These are phyloP conservation scores for Talaromyces trachyspermus DNA, from an alignment of 495 filamentous ascomycete genomes.

Conservation along the genomic window DNA sequence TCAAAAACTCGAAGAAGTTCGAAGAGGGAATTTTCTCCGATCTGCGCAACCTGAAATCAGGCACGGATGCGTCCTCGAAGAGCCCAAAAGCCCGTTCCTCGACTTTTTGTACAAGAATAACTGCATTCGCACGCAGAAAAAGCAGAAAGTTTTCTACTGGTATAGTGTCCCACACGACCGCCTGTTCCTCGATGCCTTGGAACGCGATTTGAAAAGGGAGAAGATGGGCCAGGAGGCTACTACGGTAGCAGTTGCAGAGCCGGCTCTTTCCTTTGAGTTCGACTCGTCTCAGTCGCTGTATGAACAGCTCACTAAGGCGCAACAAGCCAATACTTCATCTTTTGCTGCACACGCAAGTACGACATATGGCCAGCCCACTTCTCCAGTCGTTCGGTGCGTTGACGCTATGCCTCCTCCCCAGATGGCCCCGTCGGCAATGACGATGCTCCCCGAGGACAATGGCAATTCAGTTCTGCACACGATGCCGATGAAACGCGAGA, in stretches of 20 bases:
- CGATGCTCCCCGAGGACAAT: conserved; percentile 74
- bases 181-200: conserved; percentile 92
- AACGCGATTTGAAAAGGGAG: conserved; percentile 95
- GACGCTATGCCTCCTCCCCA: conserved; percentile 81
- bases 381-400: conserved; percentile 82
- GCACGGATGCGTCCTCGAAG: conserved; percentile 98
- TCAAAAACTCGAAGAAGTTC: conserved; percentile 99
- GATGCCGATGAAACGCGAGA: conserved; percentile 72
- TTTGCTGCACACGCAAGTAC: conserved; percentile 78
- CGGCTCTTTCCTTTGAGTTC: conserved; percentile 95
- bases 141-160: conserved; percentile 99
- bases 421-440: conserved; percentile 64
- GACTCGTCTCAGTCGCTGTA: conserved; percentile 98
- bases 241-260: conserved; percentile 91
- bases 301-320: conserved; percentile 98
- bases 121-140: conserved; percentile 98
- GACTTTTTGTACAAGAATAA: conserved; percentile 99
- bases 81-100: conserved; percentile 95
- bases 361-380: conserved; percentile 73
- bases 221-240: conserved; percentile 99
- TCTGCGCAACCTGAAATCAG: conserved; percentile 93
- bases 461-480: conserved; percentile 66
- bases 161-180: conserved; percentile 98
- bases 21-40: conserved; percentile 99
- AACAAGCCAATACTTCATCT: conserved; percentile 95